A percentile compares a stretch with the other conserved stretches of the same genome.
Conservation (phyloP, 164 flowering plant species). For the Tinospora cordifolia region DNA sequence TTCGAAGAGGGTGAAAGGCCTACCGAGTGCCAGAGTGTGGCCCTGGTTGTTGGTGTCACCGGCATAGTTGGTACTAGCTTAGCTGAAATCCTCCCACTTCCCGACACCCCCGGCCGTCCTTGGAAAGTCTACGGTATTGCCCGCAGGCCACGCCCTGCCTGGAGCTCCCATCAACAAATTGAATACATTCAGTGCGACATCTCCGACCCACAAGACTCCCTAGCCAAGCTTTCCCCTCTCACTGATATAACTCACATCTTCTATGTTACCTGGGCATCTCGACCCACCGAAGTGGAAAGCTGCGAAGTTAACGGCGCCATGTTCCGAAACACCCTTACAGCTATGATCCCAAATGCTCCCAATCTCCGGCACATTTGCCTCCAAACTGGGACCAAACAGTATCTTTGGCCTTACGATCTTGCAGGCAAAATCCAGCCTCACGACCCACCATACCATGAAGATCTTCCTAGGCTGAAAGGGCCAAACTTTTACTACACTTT, state of each 20-base stretch:
- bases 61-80: constrained; percentile 83
- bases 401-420: constrained; percentile 43
- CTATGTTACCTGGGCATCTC: constrained; percentile 56
- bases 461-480: constrained; percentile 42
- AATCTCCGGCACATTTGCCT: constrained; percentile 61
- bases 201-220: constrained; percentile 34
- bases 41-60: constrained; percentile 61
- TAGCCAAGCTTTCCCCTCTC: constrained; percentile 46
- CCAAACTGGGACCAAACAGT: constrained; percentile 64
- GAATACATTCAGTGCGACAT: constrained; percentile 73
- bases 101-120: constrained; percentile 83
- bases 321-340: constrained; percentile 54
- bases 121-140: constrained; percentile 88
- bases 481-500: constrained; percentile 55
- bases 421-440: constrained; percentile 30
- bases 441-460: constrained; percentile 67
- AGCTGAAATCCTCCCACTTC: constrained; percentile 72
- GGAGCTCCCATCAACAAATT: constrained; percentile 51
- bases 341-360: constrained; percentile 55
- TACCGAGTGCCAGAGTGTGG: constrained; percentile 45
- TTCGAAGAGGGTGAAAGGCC: constrained; percentile 44
- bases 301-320: constrained; percentile 44
- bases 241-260: constrained; percentile 71
- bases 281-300: constrained; percentile 42
- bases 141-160: constrained; percentile 55